Evolutionary conservation across 179 eudicot genomes (phyloP).

Genomic region (Silene noctiflora): DNA sequence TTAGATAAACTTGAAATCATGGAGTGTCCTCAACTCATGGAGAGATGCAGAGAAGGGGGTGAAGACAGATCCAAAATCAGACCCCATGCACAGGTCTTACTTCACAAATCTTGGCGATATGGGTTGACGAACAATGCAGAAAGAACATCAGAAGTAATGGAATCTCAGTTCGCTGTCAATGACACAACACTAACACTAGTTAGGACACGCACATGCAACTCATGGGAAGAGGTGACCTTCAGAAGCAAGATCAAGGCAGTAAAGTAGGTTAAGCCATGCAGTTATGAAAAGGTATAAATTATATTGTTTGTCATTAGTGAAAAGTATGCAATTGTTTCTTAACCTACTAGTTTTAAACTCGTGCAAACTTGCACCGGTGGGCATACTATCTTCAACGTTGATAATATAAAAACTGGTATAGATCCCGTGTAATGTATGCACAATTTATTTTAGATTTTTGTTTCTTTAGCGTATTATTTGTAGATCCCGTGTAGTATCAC

Average conservation of each 20-base stretch:
- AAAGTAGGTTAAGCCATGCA: too few species aligned
- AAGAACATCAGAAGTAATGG: not conserved
- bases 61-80: constrained; percentile 22
- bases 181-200: not conserved
- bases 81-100: constrained; percentile 8
- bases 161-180: not conserved
- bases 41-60: constrained; percentile 18
- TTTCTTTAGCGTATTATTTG: too few species aligned
- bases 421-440: too few species aligned
- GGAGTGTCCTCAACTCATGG: constrained; percentile 16
- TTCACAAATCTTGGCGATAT: constrained; percentile 14
- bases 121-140: not conserved
- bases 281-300: too few species aligned
- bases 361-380: too few species aligned
- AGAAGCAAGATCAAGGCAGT: constrained; percentile 10
- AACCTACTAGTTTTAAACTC: too few species aligned
- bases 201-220: not conserved
- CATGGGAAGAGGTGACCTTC: constrained; percentile 15
- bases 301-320: too few species aligned
- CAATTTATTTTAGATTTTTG: too few species aligned
- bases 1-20: constrained; percentile 11
- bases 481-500: too few species aligned
- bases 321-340: too few species aligned
- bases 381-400: too few species aligned
- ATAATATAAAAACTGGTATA: too few species aligned